Evolutionary conservation across 768 basidiomycete species (phyloP).

Genomic region (Lactarius indigo): DNA sequence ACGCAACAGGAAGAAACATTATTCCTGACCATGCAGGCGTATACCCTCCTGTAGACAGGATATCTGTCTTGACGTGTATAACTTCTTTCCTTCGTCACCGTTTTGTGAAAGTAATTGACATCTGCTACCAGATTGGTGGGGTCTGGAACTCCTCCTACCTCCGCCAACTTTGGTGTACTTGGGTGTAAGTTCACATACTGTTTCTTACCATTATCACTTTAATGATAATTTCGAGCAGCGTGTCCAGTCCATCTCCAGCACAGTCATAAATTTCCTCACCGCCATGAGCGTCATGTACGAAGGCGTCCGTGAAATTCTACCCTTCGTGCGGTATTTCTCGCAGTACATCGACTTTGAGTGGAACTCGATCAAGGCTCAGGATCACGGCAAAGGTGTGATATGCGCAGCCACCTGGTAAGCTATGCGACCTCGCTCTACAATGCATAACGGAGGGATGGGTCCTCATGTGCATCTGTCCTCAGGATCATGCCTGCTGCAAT

Average conservation of each 20-base stretch:
- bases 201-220: not conserved
- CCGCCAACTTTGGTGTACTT: slow-evolving; percentile 63
- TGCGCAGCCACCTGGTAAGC: slow-evolving; percentile 85
- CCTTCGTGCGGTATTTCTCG: slow-evolving; percentile 79
- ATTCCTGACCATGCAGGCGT: slow-evolving; percentile 65
- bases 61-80: slow-evolving; percentile 78
- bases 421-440: not conserved
- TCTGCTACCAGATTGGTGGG: slow-evolving; percentile 77
- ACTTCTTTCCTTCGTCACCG: slow-evolving; percentile 20
- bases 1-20: slow-evolving; percentile 64
- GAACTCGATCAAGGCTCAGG: slow-evolving; percentile 54
- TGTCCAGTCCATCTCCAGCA: slow-evolving; percentile 55
- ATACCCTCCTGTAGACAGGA: slow-evolving; percentile 70
- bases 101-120: not conserved
- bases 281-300: slow-evolving; percentile 65
- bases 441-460: too few species aligned
- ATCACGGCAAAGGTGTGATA: slow-evolving; percentile 74
- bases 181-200: slow-evolving; percentile 37
- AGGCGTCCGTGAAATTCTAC: slow-evolving; percentile 78
- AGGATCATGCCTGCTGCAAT: slow-evolving; percentile 81
- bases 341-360: slow-evolving; percentile 79
- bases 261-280: slow-evolving; percentile 71
- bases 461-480: not conserved
- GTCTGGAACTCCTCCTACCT: slow-evolving; percentile 74
- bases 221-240: slow-evolving; percentile 37